phyloP scores from a whole-genome alignment of 805 yeast genomes.

The Spathaspora passalidarum region DNA sequence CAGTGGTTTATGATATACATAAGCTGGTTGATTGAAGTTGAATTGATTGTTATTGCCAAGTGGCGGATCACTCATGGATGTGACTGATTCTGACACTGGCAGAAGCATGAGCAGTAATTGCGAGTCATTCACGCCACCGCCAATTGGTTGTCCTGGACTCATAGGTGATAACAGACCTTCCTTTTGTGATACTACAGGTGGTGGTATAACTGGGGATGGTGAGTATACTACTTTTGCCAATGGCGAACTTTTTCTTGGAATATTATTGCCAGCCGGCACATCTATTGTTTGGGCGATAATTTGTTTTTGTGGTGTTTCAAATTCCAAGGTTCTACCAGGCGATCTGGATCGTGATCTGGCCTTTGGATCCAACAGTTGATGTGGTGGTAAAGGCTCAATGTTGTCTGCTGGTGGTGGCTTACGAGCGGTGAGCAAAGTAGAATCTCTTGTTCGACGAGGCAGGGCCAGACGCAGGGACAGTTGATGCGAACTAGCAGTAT shows the following conservation, averaged over 20 bases:
- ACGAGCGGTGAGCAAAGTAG: background rate
- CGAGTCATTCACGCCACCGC: background rate
- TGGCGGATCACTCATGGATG: background rate
- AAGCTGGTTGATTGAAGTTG: background rate
- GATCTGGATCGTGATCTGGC: background rate
- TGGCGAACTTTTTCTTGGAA: conserved; percentile 1
- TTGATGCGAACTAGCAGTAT: background rate
- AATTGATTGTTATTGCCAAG: background rate
- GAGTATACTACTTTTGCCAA: background rate
- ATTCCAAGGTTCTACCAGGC: background rate
- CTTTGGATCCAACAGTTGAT: background rate
- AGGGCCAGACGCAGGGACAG: background rate
- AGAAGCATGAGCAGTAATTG: background rate
- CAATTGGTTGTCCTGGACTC: background rate
- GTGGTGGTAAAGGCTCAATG: background rate
- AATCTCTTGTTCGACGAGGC: background rate
- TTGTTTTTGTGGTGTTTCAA: background rate
- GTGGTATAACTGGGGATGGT: background rate
- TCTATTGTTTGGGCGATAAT: background rate
- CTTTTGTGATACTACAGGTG: background rate
- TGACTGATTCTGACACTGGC: background rate
- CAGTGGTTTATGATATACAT: background rate
- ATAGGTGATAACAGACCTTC: background rate
- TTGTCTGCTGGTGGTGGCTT: background rate
- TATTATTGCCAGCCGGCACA: background rate